Evolutionary conservation across 495 filamentous ascomycete species (phyloP), one percentile per base, ranked within the genome.

Genomic region (Trichoderma parareesei): DNA sequence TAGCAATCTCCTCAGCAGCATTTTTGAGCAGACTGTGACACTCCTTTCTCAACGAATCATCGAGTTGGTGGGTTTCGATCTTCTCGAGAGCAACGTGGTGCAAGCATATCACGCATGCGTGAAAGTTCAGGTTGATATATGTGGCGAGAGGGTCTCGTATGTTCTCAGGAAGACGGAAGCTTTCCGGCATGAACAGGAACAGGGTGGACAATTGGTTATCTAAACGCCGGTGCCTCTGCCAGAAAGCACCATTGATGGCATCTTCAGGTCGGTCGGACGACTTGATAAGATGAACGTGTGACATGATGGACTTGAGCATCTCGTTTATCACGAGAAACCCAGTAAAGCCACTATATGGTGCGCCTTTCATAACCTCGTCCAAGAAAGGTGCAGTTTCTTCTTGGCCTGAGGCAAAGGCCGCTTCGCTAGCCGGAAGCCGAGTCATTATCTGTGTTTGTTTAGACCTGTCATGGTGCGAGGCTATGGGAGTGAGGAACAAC

Each of bases 181-280:
- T 69, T 38, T 76, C 75, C 3, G 78, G 79, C 7, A 82, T 66
- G 64, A 73, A 79, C 76, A 82, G 78, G 63, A 82, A 82, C 1
- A 73, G 70, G 65, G 69, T 77, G 8, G 76, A 77, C 2, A 82
- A 70, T 1, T 65, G 71, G 18, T 77, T 80, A 68, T 82, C 78
- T 41, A 82, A 70, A 20, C 80, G 72, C 11, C 78, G 71, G 59
- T 82, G 79, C 13, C 78, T 75, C 44, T 75, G 70, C 79, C 78
- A 82, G 63, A 74, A 81, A 37, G 65, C 68, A 18, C 78, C 79
- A 42, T 71, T 65, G 27, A 78, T 69, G 13, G 68, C 64, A 61
- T 81, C 74, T 7, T 78, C 72, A 5, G 77, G 76, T 10, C 65
- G 68, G 55, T 81, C 79, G 38, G 68, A 65, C 11, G 75, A 70